These are phyloP conservation scores for Cornus controversa DNA, from an alignment of 148 eudicot genomes.

Conservation along the genomic window DNA sequence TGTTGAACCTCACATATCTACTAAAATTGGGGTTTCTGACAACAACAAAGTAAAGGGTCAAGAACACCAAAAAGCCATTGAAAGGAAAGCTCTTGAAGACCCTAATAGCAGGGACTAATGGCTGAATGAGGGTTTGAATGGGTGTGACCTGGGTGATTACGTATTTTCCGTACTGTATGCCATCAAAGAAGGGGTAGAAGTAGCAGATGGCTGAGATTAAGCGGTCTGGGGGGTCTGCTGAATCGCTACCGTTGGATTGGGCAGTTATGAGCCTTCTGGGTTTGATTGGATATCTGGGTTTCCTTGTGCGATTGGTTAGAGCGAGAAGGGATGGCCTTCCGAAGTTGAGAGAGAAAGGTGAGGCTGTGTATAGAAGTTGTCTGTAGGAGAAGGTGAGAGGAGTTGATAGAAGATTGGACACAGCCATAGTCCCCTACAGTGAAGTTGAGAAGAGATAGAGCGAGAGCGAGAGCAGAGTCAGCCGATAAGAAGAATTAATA, in stretches of 20 bases:
- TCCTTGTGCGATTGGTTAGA: background rate
- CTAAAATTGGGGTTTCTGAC: constrained; percentile 85
- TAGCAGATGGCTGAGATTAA: constrained; percentile 82
- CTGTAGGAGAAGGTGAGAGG: constrained; percentile 22
- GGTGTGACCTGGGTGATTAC: constrained; percentile 71
- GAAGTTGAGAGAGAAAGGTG: constrained; percentile 11
- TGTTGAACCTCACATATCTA: constrained; percentile 84
- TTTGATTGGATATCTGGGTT: too few relatives aligned
- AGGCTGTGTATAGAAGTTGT: constrained; percentile 19
- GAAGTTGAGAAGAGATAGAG: background rate
- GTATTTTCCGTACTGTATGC: constrained; percentile 80
- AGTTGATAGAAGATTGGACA: constrained; percentile 43
- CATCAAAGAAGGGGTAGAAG: constrained; percentile 94
- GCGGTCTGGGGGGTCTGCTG: constrained; percentile 70
- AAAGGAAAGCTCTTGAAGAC: constrained; percentile 86
- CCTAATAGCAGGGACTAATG: constrained; percentile 71
- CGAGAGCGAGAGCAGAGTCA: background rate
- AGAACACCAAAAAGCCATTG: constrained; percentile 71
- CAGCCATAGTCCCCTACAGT: constrained; percentile 22
- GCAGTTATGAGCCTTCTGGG: constrained; percentile 22
- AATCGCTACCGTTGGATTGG: constrained; percentile 42
- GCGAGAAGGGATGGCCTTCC: constrained; percentile 26
- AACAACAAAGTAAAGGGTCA: constrained; percentile 77
- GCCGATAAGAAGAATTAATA: too few relatives aligned
- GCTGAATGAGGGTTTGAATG: constrained; percentile 64